phyloP scores from a whole-genome alignment of 768 basidiomycete genomes.

The Kwoniella shandongensis region DNA sequence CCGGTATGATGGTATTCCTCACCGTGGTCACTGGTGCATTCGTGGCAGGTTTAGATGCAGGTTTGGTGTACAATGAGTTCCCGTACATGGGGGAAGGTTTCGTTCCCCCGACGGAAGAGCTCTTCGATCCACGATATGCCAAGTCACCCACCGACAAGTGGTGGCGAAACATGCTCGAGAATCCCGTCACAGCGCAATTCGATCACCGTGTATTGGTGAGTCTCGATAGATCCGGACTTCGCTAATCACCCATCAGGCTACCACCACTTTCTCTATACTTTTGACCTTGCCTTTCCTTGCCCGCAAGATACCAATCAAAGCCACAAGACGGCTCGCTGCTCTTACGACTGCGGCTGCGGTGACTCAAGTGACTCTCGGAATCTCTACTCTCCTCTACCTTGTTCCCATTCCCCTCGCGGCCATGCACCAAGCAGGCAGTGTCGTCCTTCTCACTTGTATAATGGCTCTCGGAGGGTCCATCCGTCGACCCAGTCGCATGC shows the following conservation, averaged over 20 bases:
- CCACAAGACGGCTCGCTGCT: constrained; percentile 71
- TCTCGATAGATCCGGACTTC: constrained; percentile 21
- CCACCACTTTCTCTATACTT: constrained; percentile 74
- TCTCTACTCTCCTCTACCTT: constrained; percentile 82
- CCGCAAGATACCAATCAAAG: constrained; percentile 62
- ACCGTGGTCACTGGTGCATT: constrained; percentile 97
- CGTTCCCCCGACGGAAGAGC: constrained; percentile 75
- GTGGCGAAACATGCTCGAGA: constrained; percentile 96
- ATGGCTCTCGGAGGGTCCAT: constrained; percentile 72
- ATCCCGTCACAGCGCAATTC: constrained; percentile 96
- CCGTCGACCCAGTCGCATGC: constrained; percentile 60
- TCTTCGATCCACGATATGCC: constrained; percentile 75
- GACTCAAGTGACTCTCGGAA: constrained; percentile 72
- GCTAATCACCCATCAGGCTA: constrained; percentile 61
- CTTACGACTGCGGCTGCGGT: constrained; percentile 52
- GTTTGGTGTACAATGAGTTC: constrained; percentile 96
- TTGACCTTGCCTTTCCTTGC: constrained; percentile 59
- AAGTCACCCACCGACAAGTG: constrained; percentile 71
- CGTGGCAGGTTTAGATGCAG: constrained; percentile 95
- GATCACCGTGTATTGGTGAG: constrained; percentile 88
- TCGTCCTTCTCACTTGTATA: constrained; percentile 78
- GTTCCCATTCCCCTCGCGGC: constrained; percentile 92
- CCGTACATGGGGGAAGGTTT: constrained; percentile 90
- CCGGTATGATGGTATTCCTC: constrained; percentile 78
- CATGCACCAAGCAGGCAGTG: constrained; percentile 91